Evolutionary conservation across 2,329 filamentous ascomycete genomes (phyloP), one percentile per base, ranked within the genome.

Genomic region (Aspergillus flavus): DNA sequence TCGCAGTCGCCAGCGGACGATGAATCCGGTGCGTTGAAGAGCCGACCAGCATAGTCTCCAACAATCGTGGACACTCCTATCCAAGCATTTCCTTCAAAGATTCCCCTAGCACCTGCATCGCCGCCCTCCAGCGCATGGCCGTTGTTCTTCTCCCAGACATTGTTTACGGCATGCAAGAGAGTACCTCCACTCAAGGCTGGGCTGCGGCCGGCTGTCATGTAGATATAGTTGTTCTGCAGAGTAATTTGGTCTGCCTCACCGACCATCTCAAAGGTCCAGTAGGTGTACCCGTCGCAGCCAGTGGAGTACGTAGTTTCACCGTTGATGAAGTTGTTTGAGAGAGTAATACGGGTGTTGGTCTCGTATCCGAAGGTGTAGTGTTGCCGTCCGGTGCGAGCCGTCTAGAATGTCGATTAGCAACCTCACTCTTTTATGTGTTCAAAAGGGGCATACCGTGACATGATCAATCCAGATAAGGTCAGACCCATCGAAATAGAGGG

Each of bases 311-410:
- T 72, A 39, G 81, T 81, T 30, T 73, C 72, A 54, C 87, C 87
- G 69, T 89, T 82, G 68, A 89, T 84, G 72, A 85, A 83, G 75
- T 71, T 80, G 82, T 88, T 88, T 67, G 85, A 85, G 72, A 89
- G 82, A 36, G 85, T 86, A 14, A 89, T 83, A 43, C 84, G 83
- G 73, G 81, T 82, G 68, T 80, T 82, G 58, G 85, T 82, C 2
- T 74, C 72, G 71, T 80, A 83, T 61, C 86, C 86, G 52, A 86
- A 80, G 45, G 88, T 86, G 57, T 87, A 83, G 77, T 87, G 84
- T 76, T 88, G 86, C 46, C 86, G 85, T 60, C 84, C 85, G 66
- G 87, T 84, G 53, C 84, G 81, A 52, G 85, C 85, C 54, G 83
- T 85, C 52, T 54, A 36, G 16, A 1, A 41, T 3, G 0, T n/a